phyloP scores from a whole-genome alignment of 78 protist species.

The Dictyostelium brefeldianum region DNA sequence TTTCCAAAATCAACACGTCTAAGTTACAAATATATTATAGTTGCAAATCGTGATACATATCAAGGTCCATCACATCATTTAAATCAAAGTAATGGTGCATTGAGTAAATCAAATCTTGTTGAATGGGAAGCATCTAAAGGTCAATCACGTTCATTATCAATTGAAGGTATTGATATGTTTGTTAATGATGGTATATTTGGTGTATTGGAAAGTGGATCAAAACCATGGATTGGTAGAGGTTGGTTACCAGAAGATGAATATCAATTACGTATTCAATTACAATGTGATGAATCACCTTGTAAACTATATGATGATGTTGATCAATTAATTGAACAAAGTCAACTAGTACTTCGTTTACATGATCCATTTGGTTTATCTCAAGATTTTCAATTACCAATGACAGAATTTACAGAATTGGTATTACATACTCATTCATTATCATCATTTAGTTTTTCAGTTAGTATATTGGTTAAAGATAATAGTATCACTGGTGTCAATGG shows the following conservation, averaged over 20 bases:
- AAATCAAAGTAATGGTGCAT: not conserved
- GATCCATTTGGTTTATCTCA: slow-evolving; percentile 66
- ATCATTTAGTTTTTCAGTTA: slow-evolving; percentile 40
- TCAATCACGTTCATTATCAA: not conserved
- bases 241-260: slow-evolving; percentile 77
- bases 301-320: not conserved
- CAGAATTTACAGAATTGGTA: slow-evolving; percentile 30
- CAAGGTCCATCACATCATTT: not conserved
- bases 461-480: not conserved
- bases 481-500: not conserved
- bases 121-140: slow-evolving; percentile 78
- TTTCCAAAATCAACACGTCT: slow-evolving; percentile 40
- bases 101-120: not conserved
- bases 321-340: not conserved
- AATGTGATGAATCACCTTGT: slow-evolving; percentile 65
- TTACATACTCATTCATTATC: slow-evolving; percentile 42
- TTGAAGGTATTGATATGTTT: slow-evolving; percentile 77
- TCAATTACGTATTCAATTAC: slow-evolving; percentile 64
- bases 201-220: slow-evolving; percentile 25
- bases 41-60: not conserved
- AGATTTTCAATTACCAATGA: slow-evolving; percentile 59
- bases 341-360: slow-evolving; percentile 41
- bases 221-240: slow-evolving; percentile 79
- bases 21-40: slow-evolving; percentile 44
- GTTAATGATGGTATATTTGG: slow-evolving; percentile 77